phyloP scores from a whole-genome alignment of 768 basidiomycete genomes.

The Phaffia australis region DNA sequence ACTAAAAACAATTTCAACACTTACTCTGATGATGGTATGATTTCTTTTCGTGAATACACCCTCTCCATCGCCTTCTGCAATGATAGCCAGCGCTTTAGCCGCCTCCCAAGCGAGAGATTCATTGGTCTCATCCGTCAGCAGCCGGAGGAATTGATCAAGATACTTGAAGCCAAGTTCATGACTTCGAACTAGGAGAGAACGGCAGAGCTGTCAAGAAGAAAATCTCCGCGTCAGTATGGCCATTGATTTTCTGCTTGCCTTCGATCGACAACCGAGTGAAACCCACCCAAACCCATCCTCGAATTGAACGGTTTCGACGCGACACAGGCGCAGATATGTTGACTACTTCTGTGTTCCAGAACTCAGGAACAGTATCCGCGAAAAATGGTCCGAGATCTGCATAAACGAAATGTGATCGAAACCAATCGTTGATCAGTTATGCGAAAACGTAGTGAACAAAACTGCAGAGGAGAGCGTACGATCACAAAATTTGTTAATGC shows the following conservation, averaged over 20 bases:
- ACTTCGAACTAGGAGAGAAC: conserved; percentile 65
- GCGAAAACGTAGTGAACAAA: no score
- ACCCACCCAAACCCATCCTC: conserved; percentile 27
- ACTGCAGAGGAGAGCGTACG: conserved; percentile 42
- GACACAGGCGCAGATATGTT: background rate
- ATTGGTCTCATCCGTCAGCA: conserved; percentile 52
- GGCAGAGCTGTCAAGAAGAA: conserved; percentile 49
- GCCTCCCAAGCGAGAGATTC: conserved; percentile 53
- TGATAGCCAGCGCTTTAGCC: conserved; percentile 60
- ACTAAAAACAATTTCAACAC: conserved; percentile 23
- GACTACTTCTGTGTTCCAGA: conserved; percentile 47
- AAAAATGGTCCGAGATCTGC: conserved; percentile 28
- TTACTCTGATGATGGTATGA: conserved; percentile 64
- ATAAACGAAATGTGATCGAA: conserved; percentile 45
- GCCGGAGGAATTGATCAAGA: conserved; percentile 54
- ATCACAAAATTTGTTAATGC: conserved; percentile 67
- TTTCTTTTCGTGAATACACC: conserved; percentile 62
- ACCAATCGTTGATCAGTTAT: no score
- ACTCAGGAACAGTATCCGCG: conserved; percentile 38
- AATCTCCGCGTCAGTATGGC: background rate
- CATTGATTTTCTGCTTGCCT: conserved; percentile 16
- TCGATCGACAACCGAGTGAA: background rate
- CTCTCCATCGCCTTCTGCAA: conserved; percentile 50
- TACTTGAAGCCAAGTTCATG: conserved; percentile 51
- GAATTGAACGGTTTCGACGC: conserved; percentile 15